phyloP scores from a whole-genome alignment of 805 yeast genomes.

The Metschnikowia gruessii region DNA sequence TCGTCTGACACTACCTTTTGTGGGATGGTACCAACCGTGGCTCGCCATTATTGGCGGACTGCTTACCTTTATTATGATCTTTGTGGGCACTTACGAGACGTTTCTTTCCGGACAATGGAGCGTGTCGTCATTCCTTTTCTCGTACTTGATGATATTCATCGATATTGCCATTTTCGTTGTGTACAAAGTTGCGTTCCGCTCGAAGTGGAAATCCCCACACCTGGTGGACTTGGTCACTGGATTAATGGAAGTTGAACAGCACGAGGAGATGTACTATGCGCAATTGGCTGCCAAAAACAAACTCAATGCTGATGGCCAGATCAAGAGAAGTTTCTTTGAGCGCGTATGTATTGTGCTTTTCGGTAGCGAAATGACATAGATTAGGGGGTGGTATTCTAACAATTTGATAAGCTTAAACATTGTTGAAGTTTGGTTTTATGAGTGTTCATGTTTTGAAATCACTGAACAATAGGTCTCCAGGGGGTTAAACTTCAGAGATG shows the following conservation, averaged over 20 bases:
- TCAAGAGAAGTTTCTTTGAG: conserved; percentile 17
- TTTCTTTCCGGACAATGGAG: conserved; percentile 19
- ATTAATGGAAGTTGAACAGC: conserved; percentile 38
- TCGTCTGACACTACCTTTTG: conserved; percentile 17
- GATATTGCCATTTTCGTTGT: conserved; percentile 16
- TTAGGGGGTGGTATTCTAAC: no score
- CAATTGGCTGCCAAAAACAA: conserved; percentile 16
- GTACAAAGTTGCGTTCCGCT: conserved; percentile 15
- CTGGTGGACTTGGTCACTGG: conserved; percentile 29
- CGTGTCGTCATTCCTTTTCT: conserved; percentile 17
- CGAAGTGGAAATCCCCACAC: conserved; percentile 18
- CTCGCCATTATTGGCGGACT: conserved; percentile 25
- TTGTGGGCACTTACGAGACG: conserved; percentile 18
- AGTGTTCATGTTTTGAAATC: no score
- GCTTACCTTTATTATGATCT: conserved; percentile 17
- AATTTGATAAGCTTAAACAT: no score
- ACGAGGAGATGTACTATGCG: conserved; percentile 31
- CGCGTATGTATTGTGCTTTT: conserved; percentile 23
- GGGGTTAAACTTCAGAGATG: no score
- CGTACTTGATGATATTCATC: conserved; percentile 20
- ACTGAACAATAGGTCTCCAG: no score
- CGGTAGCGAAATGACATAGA: conserved; percentile 25
- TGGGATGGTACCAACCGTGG: conserved; percentile 23
- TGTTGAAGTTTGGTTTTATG: no score
- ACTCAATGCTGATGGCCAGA: conserved; percentile 21